Percentiles rank a stretch among this genome's conserved stretches.
Conservation (phyloP, 768 basidiomycete genomes). For the Xanthoconium stramineum region DNA sequence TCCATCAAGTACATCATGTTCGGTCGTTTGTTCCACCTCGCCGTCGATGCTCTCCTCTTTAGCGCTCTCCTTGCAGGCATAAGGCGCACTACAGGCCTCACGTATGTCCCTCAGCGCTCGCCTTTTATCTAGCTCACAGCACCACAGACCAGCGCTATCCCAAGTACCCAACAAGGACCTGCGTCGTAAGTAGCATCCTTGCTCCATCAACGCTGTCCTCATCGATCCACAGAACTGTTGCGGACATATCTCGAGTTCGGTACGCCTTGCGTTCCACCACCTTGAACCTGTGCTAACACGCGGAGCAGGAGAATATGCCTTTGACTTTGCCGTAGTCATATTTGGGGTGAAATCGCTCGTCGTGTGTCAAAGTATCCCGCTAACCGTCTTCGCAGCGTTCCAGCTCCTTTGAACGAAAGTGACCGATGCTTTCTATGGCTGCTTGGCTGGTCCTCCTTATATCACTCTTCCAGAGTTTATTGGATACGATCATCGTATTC, state of each 20-base stretch:
- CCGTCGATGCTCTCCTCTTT: conserved; percentile 75
- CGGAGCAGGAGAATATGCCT: conserved; percentile 70
- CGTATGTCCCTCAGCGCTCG: conserved; percentile 47
- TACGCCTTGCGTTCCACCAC: conserved; percentile 31
- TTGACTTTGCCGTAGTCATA: conserved; percentile 83
- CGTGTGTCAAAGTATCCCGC: background rate
- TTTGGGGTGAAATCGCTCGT: conserved; percentile 53
- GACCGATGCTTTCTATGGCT: background rate
- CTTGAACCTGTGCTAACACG: background rate
- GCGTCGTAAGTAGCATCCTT: conserved; percentile 56
- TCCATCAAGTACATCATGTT: conserved; percentile 20
- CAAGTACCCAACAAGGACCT: conserved; percentile 87
- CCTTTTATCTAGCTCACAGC: background rate
- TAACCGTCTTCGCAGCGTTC: conserved; percentile 50
- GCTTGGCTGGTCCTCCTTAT: background rate
- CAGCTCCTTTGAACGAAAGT: conserved; percentile 62
- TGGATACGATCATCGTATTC: background rate
- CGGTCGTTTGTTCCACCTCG: conserved; percentile 52
- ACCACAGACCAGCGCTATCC: conserved; percentile 61
- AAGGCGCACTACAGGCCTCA: conserved; percentile 78
- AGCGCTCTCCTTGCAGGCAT: conserved; percentile 83
- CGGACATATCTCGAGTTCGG: conserved; percentile 79
- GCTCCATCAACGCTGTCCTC: background rate
- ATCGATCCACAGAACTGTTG: conserved; percentile 52
- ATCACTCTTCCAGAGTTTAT: too few relatives aligned